These are phyloP conservation scores for Verticillium nubilum DNA, from an alignment of 2,329 filamentous ascomycete genomes.

Conservation along the genomic window DNA sequence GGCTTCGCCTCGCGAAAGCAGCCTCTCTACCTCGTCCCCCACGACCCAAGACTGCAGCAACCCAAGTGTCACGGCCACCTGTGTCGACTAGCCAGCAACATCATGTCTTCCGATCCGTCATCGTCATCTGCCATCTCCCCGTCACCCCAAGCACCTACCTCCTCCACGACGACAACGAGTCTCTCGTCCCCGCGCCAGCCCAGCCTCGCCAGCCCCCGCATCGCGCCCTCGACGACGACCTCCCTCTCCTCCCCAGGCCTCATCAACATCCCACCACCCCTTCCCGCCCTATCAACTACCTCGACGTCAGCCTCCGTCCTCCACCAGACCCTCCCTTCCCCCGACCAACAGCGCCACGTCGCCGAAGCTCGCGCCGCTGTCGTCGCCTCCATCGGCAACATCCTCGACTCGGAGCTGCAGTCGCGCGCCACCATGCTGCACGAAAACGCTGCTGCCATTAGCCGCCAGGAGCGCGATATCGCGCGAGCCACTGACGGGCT, in stretches of 20 bases:
- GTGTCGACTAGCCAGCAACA: neutral
- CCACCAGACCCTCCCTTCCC: conserved; percentile 6
- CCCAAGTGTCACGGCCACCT: neutral
- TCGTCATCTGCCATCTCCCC: conserved; percentile 3
- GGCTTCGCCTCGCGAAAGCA: too few relatives aligned
- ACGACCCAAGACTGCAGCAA: neutral
- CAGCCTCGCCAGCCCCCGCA: conserved; percentile 9
- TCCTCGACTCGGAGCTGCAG: conserved; percentile 63
- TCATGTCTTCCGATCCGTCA: conserved; percentile 7
- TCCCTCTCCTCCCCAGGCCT: conserved; percentile 8
- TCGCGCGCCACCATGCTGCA: conserved; percentile 66
- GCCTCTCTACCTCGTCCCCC: neutral
- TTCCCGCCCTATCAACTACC: neutral
- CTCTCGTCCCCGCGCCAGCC: conserved; percentile 2
- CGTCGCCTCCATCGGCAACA: conserved; percentile 60
- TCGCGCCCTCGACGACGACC: conserved; percentile 7
- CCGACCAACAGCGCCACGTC: conserved; percentile 41
- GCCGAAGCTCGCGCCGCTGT: conserved; percentile 53
- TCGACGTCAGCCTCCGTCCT: neutral
- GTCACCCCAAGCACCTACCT: conserved; percentile 1
- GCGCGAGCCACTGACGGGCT: conserved; percentile 53
- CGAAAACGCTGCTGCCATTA: conserved; percentile 59
- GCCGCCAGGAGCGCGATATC: conserved; percentile 63
- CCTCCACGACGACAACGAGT: conserved; percentile 3
- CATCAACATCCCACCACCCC: neutral